A percentile compares a stretch with the other conserved stretches of the same genome.
These are phyloP conservation scores for Apiospora rasikravindrae DNA, from an alignment of 2,329 filamentous ascomycete genomes.

Conservation along the genomic window DNA sequence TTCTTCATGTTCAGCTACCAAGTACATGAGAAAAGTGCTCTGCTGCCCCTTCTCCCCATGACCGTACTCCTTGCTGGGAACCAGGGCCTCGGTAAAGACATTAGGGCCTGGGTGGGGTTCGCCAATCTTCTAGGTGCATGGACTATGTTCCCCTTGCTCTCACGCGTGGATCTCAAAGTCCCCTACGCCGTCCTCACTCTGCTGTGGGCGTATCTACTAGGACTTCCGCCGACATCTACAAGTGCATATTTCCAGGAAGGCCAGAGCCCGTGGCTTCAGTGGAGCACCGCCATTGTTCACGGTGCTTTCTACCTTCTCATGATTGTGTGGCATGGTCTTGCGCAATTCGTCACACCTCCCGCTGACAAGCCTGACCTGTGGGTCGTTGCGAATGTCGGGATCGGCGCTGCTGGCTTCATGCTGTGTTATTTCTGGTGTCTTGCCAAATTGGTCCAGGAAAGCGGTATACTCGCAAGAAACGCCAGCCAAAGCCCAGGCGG, in stretches of 20 bases:
- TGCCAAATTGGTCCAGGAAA: constrained; percentile 68
- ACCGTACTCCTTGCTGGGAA: constrained; percentile 82
- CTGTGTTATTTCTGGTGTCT: constrained; percentile 93
- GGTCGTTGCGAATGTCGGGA: constrained; percentile 87
- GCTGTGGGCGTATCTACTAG: constrained; percentile 90
- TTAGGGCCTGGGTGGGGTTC: constrained; percentile 92
- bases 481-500: constrained; percentile 26
- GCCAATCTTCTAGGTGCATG: constrained; percentile 88
- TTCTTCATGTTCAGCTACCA: constrained; percentile 99
- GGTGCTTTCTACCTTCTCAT: constrained; percentile 77
- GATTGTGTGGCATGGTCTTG: constrained; percentile 79
- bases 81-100: constrained; percentile 76
- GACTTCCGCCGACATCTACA: constrained; percentile 79
- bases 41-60: constrained; percentile 92
- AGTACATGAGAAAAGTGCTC: constrained; percentile 96
- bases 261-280: constrained; percentile 51
- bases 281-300: constrained; percentile 73
- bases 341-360: constrained; percentile 72
- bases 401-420: constrained; percentile 84
- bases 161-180: constrained; percentile 80
- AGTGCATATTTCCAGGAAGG: constrained; percentile 67
- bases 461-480: constrained; percentile 51
- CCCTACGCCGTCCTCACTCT: constrained; percentile 86
- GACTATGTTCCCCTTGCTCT: constrained; percentile 92
- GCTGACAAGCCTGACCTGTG: constrained; percentile 86